A percentile compares a stretch with the other conserved stretches of the same genome.
These are phyloP conservation scores for Acacia pycnantha DNA, from an alignment of 331 rosid species.

Conservation along the genomic window DNA sequence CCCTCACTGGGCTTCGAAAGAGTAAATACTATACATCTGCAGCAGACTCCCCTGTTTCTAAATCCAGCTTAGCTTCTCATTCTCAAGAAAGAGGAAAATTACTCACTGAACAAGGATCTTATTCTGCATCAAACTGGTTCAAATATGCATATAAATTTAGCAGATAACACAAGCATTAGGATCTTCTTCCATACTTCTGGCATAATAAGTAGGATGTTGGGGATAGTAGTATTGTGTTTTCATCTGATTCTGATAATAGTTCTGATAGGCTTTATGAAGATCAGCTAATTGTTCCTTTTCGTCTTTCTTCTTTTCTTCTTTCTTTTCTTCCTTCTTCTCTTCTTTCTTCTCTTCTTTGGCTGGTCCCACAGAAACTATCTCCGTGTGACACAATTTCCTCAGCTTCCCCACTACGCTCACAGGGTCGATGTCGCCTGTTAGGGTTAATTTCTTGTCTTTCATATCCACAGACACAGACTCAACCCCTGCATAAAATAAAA, in stretches of 20 bases:
- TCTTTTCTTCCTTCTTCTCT: conserved; percentile 29
- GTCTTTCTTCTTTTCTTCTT: conserved; percentile 29
- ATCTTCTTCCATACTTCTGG: conserved; percentile 54
- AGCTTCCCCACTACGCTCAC: conserved; percentile 50
- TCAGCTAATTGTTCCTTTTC: conserved; percentile 33
- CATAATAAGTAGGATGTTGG: not conserved
- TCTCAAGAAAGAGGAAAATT: not conserved
- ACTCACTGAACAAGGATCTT: conserved; percentile 3
- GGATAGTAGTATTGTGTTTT: too few species aligned
- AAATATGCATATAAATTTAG: conserved; percentile 19
- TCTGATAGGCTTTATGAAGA: not conserved
- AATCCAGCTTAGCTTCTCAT: not conserved
- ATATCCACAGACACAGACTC: conserved; percentile 64
- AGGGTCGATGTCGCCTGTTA: conserved; percentile 64
- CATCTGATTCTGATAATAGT: not conserved
- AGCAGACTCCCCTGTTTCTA: not conserved
- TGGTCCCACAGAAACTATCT: conserved; percentile 54
- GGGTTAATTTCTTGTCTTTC: conserved; percentile 68
- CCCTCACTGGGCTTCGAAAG: not conserved
- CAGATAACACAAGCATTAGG: conserved; percentile 75
- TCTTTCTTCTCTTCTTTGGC: conserved; percentile 45
- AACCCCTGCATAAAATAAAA: conserved; percentile 52
- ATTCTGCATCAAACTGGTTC: conserved; percentile 7
- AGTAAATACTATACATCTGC: not conserved
- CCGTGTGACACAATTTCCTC: conserved; percentile 55